Conservation (phyloP, 208 protist species). For the Vickermania ingenoplastis region DNA sequence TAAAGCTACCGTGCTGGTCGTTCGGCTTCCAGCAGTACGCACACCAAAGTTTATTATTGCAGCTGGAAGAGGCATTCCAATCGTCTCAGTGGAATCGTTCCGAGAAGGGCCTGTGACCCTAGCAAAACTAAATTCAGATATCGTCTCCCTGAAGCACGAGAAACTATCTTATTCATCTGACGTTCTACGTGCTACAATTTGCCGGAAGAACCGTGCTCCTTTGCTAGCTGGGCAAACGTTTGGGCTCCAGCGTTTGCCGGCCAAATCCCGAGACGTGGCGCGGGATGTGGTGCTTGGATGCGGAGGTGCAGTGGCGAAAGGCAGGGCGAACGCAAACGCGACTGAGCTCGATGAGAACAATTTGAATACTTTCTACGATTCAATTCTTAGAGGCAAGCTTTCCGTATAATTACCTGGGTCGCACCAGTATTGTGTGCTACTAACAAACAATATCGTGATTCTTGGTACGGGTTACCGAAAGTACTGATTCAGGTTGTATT, state of each 20-base stretch:
- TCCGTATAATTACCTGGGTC: background rate
- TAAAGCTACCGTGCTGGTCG: conserved; percentile 53
- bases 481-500: too few species aligned
- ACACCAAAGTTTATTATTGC: conserved; percentile 86
- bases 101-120: conserved; percentile 9
- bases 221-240: conserved; percentile 32
- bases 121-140: conserved; percentile 12
- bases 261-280: conserved; percentile 29
- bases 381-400: conserved; percentile 36
- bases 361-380: conserved; percentile 58
- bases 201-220: conserved; percentile 15
- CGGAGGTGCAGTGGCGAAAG: conserved; percentile 28
- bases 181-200: conserved; percentile 33
- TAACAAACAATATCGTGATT: background rate
- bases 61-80: conserved; percentile 56
- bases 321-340: conserved; percentile 4
- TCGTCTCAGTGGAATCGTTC: conserved; percentile 48
- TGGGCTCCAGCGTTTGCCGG: conserved; percentile 27
- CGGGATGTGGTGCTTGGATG: conserved; percentile 60
- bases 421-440: background rate
- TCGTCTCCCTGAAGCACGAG: conserved; percentile 40
- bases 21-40: conserved; percentile 37
- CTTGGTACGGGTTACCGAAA: background rate
- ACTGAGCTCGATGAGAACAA: conserved; percentile 20
- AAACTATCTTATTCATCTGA: conserved; percentile 32